Conservation (phyloP, 2,329 filamentous ascomycete species). For the Arthrinium phaeospermum region DNA sequence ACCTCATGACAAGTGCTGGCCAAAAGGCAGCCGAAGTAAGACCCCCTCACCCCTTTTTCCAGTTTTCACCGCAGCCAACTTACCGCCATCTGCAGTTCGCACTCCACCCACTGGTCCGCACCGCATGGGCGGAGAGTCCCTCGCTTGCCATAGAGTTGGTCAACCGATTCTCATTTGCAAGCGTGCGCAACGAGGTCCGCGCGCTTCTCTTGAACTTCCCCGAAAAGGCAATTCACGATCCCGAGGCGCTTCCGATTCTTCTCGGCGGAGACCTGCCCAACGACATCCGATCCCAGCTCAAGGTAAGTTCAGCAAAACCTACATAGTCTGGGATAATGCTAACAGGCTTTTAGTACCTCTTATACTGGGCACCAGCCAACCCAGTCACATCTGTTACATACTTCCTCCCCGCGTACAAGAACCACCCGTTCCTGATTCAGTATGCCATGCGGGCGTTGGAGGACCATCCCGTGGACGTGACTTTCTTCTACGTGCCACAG, state of each 20-base stretch:
- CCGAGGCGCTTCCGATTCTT: conserved; percentile 82
- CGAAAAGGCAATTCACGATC: conserved; percentile 79
- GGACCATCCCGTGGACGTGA: conserved; percentile 93
- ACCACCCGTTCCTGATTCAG: conserved; percentile 92
- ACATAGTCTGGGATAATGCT: conserved; percentile 27
- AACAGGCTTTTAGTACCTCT: conserved; percentile 67
- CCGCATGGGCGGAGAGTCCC: conserved; percentile 87
- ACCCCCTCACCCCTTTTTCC: conserved; percentile 6
- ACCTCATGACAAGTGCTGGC: conserved; percentile 46
- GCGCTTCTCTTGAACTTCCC: conserved; percentile 82
- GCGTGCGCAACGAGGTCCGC: conserved; percentile 76
- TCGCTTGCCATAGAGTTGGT: conserved; percentile 86
- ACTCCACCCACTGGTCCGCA: conserved; percentile 70
- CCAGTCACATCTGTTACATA: conserved; percentile 92
- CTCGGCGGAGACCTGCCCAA: conserved; percentile 76
- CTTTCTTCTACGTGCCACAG: conserved; percentile 98
- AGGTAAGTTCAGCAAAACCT: conserved; percentile 55
- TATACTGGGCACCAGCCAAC: conserved; percentile 93
- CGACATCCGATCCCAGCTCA: conserved; percentile 85
- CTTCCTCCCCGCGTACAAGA: conserved; percentile 88
- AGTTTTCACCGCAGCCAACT: conserved; percentile 18
- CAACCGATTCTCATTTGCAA: conserved; percentile 77
- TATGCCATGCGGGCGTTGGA: conserved; percentile 96
- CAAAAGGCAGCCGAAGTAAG: conserved; percentile 49
- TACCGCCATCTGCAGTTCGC: conserved; percentile 49